Evolutionary conservation across 176 grass and related monocot genomes (phyloP), one percentile per base, ranked within the genome.

Genomic region (Aegilops longissima): DNA sequence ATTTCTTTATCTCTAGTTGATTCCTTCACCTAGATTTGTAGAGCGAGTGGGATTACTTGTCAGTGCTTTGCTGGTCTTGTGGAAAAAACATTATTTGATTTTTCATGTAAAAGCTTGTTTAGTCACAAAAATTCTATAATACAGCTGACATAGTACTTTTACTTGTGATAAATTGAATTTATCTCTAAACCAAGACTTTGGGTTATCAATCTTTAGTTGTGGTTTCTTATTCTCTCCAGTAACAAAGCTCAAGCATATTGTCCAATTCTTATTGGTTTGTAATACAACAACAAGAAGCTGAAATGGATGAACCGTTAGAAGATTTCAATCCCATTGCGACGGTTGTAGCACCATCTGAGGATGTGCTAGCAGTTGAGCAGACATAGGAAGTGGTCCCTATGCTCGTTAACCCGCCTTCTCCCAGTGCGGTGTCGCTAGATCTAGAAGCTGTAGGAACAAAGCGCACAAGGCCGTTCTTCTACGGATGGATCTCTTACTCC

Each of bases 401-500:
- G 23, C 14, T 24, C 5, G 0, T 44, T 1, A 5, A 61, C 13
- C 16, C 35, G 31, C 72, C 18, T 69, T 35, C 25, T 82, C 12
- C 3, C 56, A 34, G 45, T 39, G 35, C 9, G 70, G 13, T 1
- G 5, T 29, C 68, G 62, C 49, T 12, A 44, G 35, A 44, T 61
- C 72, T 24, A 29, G 12, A 0, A 24, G 4, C 39, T 66, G 13
- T 4, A 39, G 4, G 33, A 12, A 61, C 9, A 34, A 18, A 12
- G 81, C 3, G 29, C 12, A 42, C 62, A 61, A 68, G 25, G 27
- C 36, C 3, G 0, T 51, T 73, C 47, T 0, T 29, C 36, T 83
- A 71, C 83, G 80, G 80, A 49, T 88, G 86, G 86, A 68, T 88
- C 33, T 35, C 25, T 24, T 73, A 88, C 27, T 82, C 64, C n/a